These are phyloP conservation scores for Saccharomyces pastorianus DNA, from an alignment of 1,139 yeast species.

Conservation along the genomic window DNA sequence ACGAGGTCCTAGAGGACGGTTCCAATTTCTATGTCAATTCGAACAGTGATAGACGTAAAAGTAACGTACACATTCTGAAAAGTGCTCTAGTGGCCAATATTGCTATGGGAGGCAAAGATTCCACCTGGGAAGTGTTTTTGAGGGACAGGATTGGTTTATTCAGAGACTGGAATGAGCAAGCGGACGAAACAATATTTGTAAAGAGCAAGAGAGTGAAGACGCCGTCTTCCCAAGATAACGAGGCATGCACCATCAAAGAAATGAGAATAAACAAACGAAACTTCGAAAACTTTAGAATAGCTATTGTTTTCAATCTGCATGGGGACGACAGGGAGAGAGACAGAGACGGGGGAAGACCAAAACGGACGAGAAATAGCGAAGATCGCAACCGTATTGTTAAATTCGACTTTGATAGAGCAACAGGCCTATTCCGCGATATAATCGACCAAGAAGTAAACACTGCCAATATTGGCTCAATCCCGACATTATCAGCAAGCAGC, in stretches of 20 bases:
- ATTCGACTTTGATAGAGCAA: not conserved
- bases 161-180: constrained; percentile 21
- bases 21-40: constrained; percentile 22
- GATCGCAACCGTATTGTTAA: not conserved
- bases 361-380: constrained; percentile 1
- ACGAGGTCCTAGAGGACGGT: constrained; percentile 16
- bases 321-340: not conserved
- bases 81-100: constrained; percentile 29
- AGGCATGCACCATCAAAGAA: not conserved
- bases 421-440: not conserved
- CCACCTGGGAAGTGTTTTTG: constrained; percentile 28
- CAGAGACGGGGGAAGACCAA: not conserved
- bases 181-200: not conserved
- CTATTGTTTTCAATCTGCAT: constrained; percentile 7
- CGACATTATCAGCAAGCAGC: constrained; percentile 1
- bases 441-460: not conserved
- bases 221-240: not conserved
- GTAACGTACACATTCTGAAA: constrained; percentile 19
- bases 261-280: constrained; percentile 1
- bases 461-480: not conserved
- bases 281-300: constrained; percentile 7
- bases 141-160: constrained; percentile 25
- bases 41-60: constrained; percentile 3
- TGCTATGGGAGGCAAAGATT: constrained; percentile 28
- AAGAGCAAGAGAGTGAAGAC: constrained; percentile 3